These are phyloP conservation scores for Kurtzmaniella quercitrusa DNA, from an alignment of 1,139 yeast species.

Conservation along the genomic window DNA sequence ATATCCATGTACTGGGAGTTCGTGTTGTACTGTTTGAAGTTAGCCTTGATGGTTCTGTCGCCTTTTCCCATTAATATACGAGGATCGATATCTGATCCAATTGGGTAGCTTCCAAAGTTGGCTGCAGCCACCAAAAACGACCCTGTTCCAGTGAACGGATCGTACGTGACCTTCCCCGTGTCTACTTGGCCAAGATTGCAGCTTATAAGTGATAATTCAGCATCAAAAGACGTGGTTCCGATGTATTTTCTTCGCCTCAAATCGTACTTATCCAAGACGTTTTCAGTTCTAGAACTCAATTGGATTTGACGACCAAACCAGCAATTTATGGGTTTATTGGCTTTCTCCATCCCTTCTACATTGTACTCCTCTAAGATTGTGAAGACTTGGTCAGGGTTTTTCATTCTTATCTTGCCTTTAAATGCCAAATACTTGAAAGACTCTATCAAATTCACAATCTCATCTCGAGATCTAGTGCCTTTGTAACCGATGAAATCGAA, in stretches of 20 bases:
- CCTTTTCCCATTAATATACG: conserved; percentile 77
- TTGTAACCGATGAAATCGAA: conserved; percentile 77
- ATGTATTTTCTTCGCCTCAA: conserved; percentile 79
- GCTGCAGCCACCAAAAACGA: conserved; percentile 90
- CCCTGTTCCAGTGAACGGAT: conserved; percentile 97
- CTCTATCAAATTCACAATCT: conserved; percentile 65
- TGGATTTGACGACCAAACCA: conserved; percentile 78
- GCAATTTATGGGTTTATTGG: conserved; percentile 48
- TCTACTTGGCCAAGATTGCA: conserved; percentile 80
- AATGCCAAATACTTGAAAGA: conserved; percentile 66
- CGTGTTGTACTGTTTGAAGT: conserved; percentile 74
- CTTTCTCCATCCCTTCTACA: conserved; percentile 47
- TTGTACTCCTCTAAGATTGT: conserved; percentile 72
- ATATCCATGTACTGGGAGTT: conserved; percentile 62
- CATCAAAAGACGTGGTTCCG: conserved; percentile 96
- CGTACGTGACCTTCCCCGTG: conserved; percentile 68
- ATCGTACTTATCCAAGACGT: conserved; percentile 72
- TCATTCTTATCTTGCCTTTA: conserved; percentile 75
- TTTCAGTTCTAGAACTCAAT: conserved; percentile 56
- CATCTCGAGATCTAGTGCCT: conserved; percentile 54
- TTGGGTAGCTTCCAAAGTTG: conserved; percentile 71
- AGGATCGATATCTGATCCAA: conserved; percentile 92
- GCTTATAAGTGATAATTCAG: conserved; percentile 76
- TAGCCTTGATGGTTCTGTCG: conserved; percentile 48
- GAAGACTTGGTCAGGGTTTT: conserved; percentile 69